A percentile compares a stretch with the other conserved stretches of the same genome.
phyloP scores from a whole-genome alignment of 2,329 filamentous ascomycete species.

The Paraphaeosphaeria minitans region DNA sequence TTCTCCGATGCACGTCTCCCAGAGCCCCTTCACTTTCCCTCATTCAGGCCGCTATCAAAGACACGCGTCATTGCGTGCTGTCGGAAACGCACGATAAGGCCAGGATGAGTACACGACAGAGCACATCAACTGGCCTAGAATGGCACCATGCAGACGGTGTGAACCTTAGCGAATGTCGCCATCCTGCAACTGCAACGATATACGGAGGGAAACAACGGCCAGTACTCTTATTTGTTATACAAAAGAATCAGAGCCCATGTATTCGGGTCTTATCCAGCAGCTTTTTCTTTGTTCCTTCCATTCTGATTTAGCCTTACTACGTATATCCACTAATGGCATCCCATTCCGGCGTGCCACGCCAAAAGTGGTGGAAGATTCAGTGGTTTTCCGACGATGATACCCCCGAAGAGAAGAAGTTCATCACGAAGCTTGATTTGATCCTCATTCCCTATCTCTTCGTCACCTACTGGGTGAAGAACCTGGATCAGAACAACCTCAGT shows the following conservation, averaged over 20 bases:
- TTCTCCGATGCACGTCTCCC: neutral
- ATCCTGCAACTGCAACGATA: slow-evolving; percentile 1
- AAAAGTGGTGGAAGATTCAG: slow-evolving; percentile 34
- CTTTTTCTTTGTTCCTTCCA: neutral
- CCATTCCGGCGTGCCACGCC: slow-evolving; percentile 4
- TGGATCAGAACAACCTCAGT: slow-evolving; percentile 63
- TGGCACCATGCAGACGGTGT: slow-evolving; percentile 3
- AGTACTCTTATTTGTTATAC: neutral
- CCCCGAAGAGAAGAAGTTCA: slow-evolving; percentile 56
- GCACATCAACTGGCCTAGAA: slow-evolving; percentile 7
- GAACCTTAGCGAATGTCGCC: neutral
- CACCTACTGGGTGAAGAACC: slow-evolving; percentile 61
- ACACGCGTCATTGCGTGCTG: slow-evolving; percentile 1
- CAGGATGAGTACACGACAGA: neutral
- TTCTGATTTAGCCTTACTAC: neutral
- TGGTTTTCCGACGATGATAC: slow-evolving; percentile 52
- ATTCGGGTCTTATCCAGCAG: neutral
- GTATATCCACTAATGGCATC: neutral
- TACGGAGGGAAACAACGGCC: neutral
- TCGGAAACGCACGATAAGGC: neutral
- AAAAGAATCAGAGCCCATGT: neutral
- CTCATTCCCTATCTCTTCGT: slow-evolving; percentile 63
- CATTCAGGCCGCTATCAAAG: slow-evolving; percentile 7
- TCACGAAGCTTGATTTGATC: slow-evolving; percentile 61
- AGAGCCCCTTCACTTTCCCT: slow-evolving; percentile 2